A percentile compares a stretch with the other conserved stretches of the same genome.
Evolutionary conservation across 2,329 filamentous ascomycete species (phyloP).

Genomic region (Neurospora sp.): DNA sequence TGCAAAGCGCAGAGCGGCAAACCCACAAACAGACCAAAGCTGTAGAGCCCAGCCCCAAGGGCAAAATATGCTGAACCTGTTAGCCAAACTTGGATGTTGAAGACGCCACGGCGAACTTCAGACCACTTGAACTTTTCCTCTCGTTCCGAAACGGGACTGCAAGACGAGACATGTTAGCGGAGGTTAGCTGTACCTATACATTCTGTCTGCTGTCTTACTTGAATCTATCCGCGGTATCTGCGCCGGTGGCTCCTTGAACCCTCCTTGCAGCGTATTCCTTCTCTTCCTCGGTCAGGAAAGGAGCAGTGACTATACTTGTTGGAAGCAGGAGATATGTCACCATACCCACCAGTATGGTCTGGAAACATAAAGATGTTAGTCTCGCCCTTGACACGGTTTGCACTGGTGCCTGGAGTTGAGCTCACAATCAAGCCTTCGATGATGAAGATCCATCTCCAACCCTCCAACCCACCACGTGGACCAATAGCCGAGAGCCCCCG

Average conservation of each 20-base stretch:
- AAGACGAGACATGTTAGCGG: not conserved
- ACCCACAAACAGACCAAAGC: constrained; percentile 53
- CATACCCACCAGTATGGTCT: constrained; percentile 44
- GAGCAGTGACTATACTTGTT: constrained; percentile 4
- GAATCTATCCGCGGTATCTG: constrained; percentile 27
- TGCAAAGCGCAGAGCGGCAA: not conserved
- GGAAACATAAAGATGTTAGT: not conserved
- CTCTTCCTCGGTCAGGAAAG: constrained; percentile 5
- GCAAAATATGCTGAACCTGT: constrained; percentile 52
- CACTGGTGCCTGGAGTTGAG: not conserved
- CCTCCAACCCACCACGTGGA: constrained; percentile 39
- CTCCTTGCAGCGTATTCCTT: constrained; percentile 3
- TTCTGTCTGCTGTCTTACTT: constrained; percentile 10
- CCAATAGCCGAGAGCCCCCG: constrained; percentile 52
- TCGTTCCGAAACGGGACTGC: constrained; percentile 18
- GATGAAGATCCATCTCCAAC: constrained; percentile 55
- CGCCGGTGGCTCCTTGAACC: not conserved
- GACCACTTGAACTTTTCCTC: constrained; percentile 48
- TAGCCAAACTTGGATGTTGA: constrained; percentile 54
- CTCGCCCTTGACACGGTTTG: not conserved
- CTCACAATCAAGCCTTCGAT: constrained; percentile 46
- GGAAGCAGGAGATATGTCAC: constrained; percentile 6
- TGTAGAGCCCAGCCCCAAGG: constrained; percentile 49
- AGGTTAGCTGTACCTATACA: not conserved
- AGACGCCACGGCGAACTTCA: constrained; percentile 51